phyloP scores from a whole-genome alignment of 257 asterid genomes.

The Apocynum venetum region DNA sequence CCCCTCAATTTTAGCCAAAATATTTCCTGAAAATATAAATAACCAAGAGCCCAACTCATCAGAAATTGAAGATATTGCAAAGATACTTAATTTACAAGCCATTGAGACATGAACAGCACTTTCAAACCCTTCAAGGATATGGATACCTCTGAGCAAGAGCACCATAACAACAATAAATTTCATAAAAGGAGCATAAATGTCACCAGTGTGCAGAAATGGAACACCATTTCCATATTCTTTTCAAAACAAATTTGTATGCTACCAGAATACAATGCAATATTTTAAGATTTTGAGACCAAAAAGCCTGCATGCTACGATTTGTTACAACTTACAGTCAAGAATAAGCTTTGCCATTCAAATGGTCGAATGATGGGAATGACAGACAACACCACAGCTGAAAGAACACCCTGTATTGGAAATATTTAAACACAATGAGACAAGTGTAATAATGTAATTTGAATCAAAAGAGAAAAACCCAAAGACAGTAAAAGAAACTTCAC shows the following conservation, averaged over 20 bases:
- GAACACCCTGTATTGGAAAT: constrained; percentile 58
- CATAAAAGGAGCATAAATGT: background rate
- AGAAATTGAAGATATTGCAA: constrained; percentile 4
- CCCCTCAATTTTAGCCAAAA: background rate
- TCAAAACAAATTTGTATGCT: background rate
- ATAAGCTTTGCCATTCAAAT: constrained; percentile 97
- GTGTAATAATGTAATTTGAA: background rate
- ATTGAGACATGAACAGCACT: background rate
- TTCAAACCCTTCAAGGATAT: background rate
- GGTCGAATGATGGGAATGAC: constrained; percentile 87
- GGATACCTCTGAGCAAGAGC: background rate
- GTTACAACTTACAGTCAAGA: constrained; percentile 75
- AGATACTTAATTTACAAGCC: background rate
- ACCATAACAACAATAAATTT: background rate
- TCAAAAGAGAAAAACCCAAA: constrained; percentile 2
- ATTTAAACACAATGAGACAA: background rate
- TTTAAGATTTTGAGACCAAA: constrained; percentile 9
- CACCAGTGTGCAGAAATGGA: constrained; percentile 1
- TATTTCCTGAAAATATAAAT: background rate
- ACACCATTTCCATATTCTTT: background rate
- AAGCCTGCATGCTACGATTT: constrained; percentile 15
- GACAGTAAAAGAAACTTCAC: constrained; percentile 2
- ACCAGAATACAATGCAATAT: background rate
- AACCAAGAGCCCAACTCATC: background rate
- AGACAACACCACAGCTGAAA: constrained; percentile 80